These are phyloP conservation scores for Cystofilobasidium capitatum DNA, from an alignment of 768 basidiomycete genomes.

Conservation along the genomic window DNA sequence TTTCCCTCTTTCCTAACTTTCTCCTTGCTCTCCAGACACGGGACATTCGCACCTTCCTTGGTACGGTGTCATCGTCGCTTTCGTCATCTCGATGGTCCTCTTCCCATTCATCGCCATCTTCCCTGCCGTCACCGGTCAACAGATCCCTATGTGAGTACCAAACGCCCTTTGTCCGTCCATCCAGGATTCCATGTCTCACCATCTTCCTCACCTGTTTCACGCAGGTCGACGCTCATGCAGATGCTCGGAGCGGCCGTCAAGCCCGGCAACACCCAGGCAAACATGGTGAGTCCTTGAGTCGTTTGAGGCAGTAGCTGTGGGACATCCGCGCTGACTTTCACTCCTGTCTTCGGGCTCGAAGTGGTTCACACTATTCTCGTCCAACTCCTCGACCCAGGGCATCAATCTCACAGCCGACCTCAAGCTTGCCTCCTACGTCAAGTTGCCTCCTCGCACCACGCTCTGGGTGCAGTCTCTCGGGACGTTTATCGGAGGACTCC, in stretches of 20 bases:
- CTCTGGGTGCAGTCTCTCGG: conserved; percentile 25
- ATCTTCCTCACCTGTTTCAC: no score
- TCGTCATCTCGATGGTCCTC: conserved; percentile 23
- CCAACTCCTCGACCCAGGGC: conserved; percentile 24
- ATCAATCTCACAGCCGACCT: conserved; percentile 30
- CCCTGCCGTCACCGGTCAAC: not conserved
- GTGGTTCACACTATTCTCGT: not conserved
- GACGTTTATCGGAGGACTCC: conserved; percentile 30
- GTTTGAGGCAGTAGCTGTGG: not conserved
- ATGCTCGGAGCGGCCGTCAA: conserved; percentile 29
- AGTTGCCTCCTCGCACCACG: conserved; percentile 29
- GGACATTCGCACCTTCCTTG: conserved; percentile 31
- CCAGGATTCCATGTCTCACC: no score
- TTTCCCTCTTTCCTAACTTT: not conserved
- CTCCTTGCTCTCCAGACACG: conserved; percentile 1
- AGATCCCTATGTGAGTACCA: no score
- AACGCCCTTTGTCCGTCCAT: no score
- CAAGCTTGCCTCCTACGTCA: conserved; percentile 32
- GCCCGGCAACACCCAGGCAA: conserved; percentile 28
- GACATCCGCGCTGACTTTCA: not conserved
- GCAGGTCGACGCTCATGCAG: conserved; percentile 12
- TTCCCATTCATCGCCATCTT: conserved; percentile 6
- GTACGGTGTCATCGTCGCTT: conserved; percentile 28
- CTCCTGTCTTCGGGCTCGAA: not conserved
- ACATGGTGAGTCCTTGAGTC: conserved; percentile 32